Percentiles rank a stretch among this genome's conserved stretches.
Evolutionary conservation across 768 basidiomycete species (phyloP).

Genomic region (Neoboletus brunneissimus): DNA sequence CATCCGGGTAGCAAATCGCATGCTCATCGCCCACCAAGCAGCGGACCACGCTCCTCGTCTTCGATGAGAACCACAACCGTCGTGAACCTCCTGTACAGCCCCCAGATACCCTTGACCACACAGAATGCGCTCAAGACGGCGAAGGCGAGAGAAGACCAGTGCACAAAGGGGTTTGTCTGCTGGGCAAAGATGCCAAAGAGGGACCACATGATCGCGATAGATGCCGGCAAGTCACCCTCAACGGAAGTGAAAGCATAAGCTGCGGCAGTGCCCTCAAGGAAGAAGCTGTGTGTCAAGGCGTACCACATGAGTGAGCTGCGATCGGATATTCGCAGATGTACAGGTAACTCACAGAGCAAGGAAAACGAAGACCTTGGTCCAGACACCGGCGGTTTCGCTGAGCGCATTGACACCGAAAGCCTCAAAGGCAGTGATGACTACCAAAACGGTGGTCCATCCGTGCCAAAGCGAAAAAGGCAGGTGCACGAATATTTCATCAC

Average conservation of each 20-base stretch:
- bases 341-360: conserved; percentile 63
- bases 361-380: conserved; percentile 96
- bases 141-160: conserved; percentile 86
- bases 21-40: conserved; percentile 46
- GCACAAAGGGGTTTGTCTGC: conserved; percentile 69
- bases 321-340: neutral
- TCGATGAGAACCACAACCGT: conserved; percentile 56
- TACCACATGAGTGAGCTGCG: conserved; percentile 7
- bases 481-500: conserved; percentile 88
- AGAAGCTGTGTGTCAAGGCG: conserved; percentile 52
- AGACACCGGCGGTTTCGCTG: conserved; percentile 65
- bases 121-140: conserved; percentile 82
- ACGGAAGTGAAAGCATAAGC: conserved; percentile 89
- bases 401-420: conserved; percentile 83
- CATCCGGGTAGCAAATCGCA: neutral
- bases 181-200: conserved; percentile 89
- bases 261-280: conserved; percentile 89
- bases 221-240: conserved; percentile 91
- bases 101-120: conserved; percentile 73
- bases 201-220: conserved; percentile 90
- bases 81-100: conserved; percentile 47
- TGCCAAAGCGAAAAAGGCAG: conserved; percentile 96
- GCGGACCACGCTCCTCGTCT: conserved; percentile 87
- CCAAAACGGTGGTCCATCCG: conserved; percentile 85
- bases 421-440: conserved; percentile 79